Evolutionary conservation across 2,329 filamentous ascomycete genomes (phyloP).

Genomic region (Dryadomyces quercus-mongolicae): DNA sequence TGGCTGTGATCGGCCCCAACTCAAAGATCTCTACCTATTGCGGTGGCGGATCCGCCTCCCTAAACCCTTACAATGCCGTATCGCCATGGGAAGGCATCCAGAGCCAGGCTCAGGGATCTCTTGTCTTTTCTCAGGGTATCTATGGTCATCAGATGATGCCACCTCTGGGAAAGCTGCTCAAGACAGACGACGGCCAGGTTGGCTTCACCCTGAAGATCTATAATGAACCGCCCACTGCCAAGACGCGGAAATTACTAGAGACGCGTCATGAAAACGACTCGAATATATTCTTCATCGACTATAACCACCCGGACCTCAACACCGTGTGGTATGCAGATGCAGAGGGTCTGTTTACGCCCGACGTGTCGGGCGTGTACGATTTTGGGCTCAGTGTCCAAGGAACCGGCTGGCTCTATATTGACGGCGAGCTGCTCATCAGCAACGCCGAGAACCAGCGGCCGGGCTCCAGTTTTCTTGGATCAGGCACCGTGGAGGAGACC

Average conservation of each 20-base stretch:
- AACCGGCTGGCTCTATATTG: constrained; percentile 21
- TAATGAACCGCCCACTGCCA: constrained; percentile 7
- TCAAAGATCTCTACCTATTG: constrained; percentile 25
- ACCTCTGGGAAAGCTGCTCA: constrained; percentile 6
- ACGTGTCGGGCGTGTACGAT: constrained; percentile 18
- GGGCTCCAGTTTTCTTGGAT: constrained; percentile 20
- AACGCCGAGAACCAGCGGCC: constrained; percentile 20
- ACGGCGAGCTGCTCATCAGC: constrained; percentile 22
- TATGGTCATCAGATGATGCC: constrained; percentile 12
- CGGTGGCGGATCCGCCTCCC: constrained; percentile 12
- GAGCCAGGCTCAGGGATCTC: constrained; percentile 14
- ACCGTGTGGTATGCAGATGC: constrained; percentile 27
- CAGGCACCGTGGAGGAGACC: constrained; percentile 20
- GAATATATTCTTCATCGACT: constrained; percentile 37
- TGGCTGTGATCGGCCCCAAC: constrained; percentile 37
- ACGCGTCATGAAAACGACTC: constrained; percentile 27
- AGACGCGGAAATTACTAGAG: constrained; percentile 14
- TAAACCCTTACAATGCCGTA: constrained; percentile 30
- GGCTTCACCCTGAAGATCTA: constrained; percentile 9
- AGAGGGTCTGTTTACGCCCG: constrained; percentile 18
- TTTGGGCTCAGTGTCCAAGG: constrained; percentile 21
- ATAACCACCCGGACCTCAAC: constrained; percentile 25
- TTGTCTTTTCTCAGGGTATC: constrained; percentile 14
- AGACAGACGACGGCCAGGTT: constrained; percentile 4
- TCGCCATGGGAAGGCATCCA: constrained; percentile 30